Evolutionary conservation across 2,329 filamentous ascomycete genomes (phyloP), one percentile per base, ranked within the genome.

Genomic region (Plenodomus tracheiphilus): DNA sequence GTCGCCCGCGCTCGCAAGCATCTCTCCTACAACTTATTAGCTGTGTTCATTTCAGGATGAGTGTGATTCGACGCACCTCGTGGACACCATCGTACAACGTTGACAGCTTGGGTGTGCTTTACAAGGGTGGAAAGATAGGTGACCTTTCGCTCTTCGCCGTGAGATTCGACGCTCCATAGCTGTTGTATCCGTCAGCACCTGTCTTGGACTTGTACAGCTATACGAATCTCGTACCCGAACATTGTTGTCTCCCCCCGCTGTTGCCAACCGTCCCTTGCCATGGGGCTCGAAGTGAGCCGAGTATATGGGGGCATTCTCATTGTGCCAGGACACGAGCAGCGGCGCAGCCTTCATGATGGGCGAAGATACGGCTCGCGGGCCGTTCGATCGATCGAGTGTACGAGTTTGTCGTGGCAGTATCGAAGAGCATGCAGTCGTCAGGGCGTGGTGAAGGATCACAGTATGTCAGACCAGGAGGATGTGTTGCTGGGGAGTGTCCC

Each of bases 251-350:
- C 94, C 94, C 66, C 93, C 94, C 54, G 88, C 93, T 9, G 94
- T 99, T 49, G 94, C 94, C 56, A 99, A 79, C 66, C 94, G 86
- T 45, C 91, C 91, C 74, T 94, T 97, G 57, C 91, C 91, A 69
- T 90, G 83, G 40, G 90, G 90, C 72, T 99, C 93, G 72, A 97
- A 99, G 74, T 97, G 93, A 62, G 91, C 91, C 37, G 93, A 97
- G 78, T 97, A 99, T 72, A 99, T 92, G 50, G 94, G 94, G 65
- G 90, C 86, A 77, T 95, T 96, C 70, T 96, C 90, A 74, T 97
- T 90, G 76, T 99, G 95, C 94, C 94, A 99, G 80, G 95, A 91
- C 77, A 99, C 93, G 71, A 97, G 93, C 63, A 99, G 83, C 64
- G 94, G 93, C 69, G 91, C 87, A 70, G 91, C 92, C 83, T 96